Evolutionary conservation across 352 stramenopile genomes (phyloP).

Genomic region (Pythium dissotocum): DNA sequence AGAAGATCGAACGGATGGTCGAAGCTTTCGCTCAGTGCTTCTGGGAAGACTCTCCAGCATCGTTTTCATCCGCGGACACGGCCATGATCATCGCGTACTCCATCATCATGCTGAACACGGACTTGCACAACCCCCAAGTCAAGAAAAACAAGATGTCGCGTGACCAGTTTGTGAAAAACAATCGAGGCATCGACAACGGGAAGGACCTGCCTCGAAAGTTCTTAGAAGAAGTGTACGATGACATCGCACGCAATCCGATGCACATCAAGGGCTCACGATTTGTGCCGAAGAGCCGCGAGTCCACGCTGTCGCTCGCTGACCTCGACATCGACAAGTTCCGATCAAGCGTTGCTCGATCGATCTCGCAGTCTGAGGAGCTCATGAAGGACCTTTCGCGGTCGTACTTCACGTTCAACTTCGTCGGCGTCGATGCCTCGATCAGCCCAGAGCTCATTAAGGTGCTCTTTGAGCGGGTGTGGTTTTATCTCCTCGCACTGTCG

Average conservation of each 20-base stretch:
- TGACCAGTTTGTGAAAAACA: constrained; percentile 97
- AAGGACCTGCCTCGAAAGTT: constrained; percentile 91
- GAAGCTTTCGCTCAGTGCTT: constrained; percentile 97
- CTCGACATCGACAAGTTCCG: constrained; percentile 82
- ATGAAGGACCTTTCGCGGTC: constrained; percentile 82
- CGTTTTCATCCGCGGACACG: constrained; percentile 80
- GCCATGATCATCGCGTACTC: constrained; percentile 92
- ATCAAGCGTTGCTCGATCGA: constrained; percentile 60
- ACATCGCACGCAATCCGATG: constrained; percentile 93
- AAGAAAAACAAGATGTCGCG: constrained; percentile 97
- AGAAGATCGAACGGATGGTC: constrained; percentile 98
- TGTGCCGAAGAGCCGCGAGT: constrained; percentile 52
- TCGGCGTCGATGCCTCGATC: constrained; percentile 89
- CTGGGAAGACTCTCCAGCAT: constrained; percentile 91
- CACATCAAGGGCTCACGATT: constrained; percentile 81
- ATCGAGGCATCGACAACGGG: constrained; percentile 91
- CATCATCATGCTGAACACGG: constrained; percentile 91
- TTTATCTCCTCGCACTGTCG: constrained; percentile 90
- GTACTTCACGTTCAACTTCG: constrained; percentile 89
- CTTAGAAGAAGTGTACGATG: constrained; percentile 95
- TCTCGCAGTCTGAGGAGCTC: constrained; percentile 81
- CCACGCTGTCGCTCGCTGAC: constrained; percentile 41
- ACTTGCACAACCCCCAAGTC: constrained; percentile 89
- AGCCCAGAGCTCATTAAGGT: constrained; percentile 92
- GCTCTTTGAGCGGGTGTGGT: constrained; percentile 94